Conservation (phyloP, 306 rosid genomes). For the Rosa lucieae region DNA sequence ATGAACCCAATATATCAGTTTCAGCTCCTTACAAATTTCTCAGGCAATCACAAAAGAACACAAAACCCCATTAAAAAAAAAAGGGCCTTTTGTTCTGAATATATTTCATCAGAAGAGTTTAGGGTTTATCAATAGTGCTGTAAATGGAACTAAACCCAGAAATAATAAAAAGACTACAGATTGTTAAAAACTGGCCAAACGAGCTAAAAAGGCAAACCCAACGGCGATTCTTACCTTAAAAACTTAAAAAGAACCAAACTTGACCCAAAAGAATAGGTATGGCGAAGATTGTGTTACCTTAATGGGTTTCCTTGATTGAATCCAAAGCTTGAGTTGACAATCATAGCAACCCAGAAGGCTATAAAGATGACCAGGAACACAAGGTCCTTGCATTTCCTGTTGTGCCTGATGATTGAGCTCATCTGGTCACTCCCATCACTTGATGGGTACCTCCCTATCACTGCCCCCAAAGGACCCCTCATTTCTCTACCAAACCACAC, state of each 20-base stretch:
- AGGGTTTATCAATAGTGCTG: constrained; percentile 12
- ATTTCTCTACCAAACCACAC: constrained; percentile 29
- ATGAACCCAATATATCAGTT: constrained; percentile 10
- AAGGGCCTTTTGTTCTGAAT: background rate
- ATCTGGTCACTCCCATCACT: constrained; percentile 78
- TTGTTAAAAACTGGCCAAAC: background rate
- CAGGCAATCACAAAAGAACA: background rate
- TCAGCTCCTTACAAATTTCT: constrained; percentile 10
- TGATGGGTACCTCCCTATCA: constrained; percentile 86
- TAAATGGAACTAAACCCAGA: background rate
- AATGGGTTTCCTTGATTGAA: constrained; percentile 87
- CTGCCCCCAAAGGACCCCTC: constrained; percentile 98
- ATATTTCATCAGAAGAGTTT: constrained; percentile 14
- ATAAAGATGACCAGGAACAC: constrained; percentile 67
- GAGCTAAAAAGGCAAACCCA: constrained; percentile 24
- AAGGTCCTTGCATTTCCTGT: constrained; percentile 85
- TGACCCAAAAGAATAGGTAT: constrained; percentile 19
- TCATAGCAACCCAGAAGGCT: constrained; percentile 94
- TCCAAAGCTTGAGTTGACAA: constrained; percentile 95
- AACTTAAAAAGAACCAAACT: constrained; percentile 18
- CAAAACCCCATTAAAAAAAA: background rate
- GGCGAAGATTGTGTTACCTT: constrained; percentile 46
- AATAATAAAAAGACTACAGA: constrained; percentile 7
- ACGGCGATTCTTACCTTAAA: constrained; percentile 1
- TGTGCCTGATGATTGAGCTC: constrained; percentile 80